Evolutionary conservation across 768 basidiomycete species (phyloP).

Genomic region (Russula emetica): DNA sequence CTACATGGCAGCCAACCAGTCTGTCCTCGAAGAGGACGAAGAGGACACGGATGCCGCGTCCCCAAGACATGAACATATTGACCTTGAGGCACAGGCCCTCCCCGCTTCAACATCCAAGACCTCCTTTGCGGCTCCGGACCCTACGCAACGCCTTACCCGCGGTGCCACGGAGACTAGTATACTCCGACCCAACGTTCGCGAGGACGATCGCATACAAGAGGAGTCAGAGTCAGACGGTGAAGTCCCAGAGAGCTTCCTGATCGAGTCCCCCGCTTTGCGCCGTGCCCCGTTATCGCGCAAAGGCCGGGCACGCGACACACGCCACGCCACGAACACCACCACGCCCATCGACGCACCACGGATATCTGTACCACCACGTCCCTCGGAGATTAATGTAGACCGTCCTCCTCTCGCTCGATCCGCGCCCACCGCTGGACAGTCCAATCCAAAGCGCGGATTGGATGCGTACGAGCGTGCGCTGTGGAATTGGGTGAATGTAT

Average conservation of each 20-base stretch:
- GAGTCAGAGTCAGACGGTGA: slow-evolving; percentile 75
- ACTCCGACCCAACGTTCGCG: slow-evolving; percentile 68
- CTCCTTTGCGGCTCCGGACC: slow-evolving; percentile 40
- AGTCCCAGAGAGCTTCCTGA: slow-evolving; percentile 81
- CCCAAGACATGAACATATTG: slow-evolving; percentile 40
- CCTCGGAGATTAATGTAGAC: slow-evolving; percentile 55
- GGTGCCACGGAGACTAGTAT: slow-evolving; percentile 53
- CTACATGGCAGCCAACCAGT: slow-evolving; percentile 70
- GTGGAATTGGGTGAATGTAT: slow-evolving; percentile 99
- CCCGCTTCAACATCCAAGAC: slow-evolving; percentile 36
- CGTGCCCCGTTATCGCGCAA: slow-evolving; percentile 33
- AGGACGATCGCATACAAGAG: slow-evolving; percentile 55
- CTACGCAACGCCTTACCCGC: slow-evolving; percentile 55
- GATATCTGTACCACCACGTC: slow-evolving; percentile 60
- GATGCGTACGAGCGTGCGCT: slow-evolving; percentile 87
- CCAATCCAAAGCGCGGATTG: slow-evolving; percentile 59
- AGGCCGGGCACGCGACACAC: slow-evolving; percentile 37
- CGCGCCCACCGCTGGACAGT: slow-evolving; percentile 29
- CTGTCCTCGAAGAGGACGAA: slow-evolving; percentile 68
- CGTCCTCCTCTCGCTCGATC: slow-evolving; percentile 28
- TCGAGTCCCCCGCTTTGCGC: slow-evolving; percentile 52
- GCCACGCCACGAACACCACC: slow-evolving; percentile 3
- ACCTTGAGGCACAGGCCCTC: slow-evolving; percentile 53
- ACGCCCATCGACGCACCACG: slow-evolving; percentile 34
- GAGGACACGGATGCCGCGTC: slow-evolving; percentile 45